Base-by-base conservation (phyloP, 805 yeast genomes). In the Metschnikowia corniflorae region DNA sequence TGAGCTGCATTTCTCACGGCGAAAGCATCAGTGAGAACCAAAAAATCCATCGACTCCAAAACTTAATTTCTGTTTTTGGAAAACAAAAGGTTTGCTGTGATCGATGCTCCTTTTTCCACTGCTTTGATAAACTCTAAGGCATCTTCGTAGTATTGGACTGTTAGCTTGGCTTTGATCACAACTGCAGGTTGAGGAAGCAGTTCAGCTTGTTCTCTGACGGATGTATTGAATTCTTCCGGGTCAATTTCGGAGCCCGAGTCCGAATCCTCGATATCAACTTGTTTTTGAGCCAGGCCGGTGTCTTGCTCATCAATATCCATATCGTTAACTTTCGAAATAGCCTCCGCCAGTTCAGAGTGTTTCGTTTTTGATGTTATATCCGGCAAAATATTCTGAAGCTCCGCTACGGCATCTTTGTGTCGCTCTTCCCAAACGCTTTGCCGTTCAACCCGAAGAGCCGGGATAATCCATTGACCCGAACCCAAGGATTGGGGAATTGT, bases 11-110 rank as follows among this genome's bases (percentile, higher is more conserved):
- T 76, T 43, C 82, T 85, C 19, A 93, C 66, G 13, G 78, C 83
- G 52, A 77, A 89, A 0, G 97, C 95, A 57, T 91, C 96, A 2
- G 93, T 86, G 14, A 87, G 66, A 4, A 89, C 96, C 49, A 93
- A 78, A 46, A 88, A 83, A 49, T 87, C 95, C 95, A 93, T 89
- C 0, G 95, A 77, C 47, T 88, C 96, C 19, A 89, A 68, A 1
- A 88, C 93, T 55, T 93, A 98, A 43, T 80, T 78, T 58, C 86
- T 83, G 46, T 86, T 82, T 53, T 81, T 84, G 1, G 98, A 91
- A 43, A 85, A 82, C 7, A 93, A 68, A 23, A 93, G 66, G 35
- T 71, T 71, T 3, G 84, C 71, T 0, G 82, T 75, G 2, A 72
- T 55, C 2, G 65, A 68, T 12, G 85, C 68, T 5, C 89, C 87